These are phyloP conservation scores for Pythium aphanidermatum DNA, from an alignment of 352 stramenopile species.

Conservation along the genomic window DNA sequence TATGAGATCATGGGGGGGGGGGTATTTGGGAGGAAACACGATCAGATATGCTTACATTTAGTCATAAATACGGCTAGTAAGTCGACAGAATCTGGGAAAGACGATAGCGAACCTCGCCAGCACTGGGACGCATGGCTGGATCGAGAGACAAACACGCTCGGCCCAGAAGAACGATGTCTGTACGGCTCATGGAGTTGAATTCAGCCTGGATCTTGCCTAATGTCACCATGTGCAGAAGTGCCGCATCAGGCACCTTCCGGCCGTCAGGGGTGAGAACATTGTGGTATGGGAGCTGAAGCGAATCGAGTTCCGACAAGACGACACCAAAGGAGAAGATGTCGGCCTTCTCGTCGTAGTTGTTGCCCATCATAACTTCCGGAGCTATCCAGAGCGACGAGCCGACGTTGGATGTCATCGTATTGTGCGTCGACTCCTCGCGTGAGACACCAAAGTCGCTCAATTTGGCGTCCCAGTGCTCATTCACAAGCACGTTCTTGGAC, in stretches of 20 bases:
- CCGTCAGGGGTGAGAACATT: constrained; percentile 19
- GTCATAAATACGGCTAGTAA: too few species aligned
- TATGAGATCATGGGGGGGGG: too few species aligned
- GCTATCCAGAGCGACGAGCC: constrained; percentile 50
- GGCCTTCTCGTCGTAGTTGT: constrained; percentile 26
- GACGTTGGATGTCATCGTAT: constrained; percentile 40
- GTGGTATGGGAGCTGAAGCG: constrained; percentile 18
- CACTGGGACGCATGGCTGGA: constrained; percentile 19
- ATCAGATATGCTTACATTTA: background rate
- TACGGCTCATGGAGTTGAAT: constrained; percentile 18
- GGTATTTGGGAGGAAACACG: too few species aligned
- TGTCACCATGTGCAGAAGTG: constrained; percentile 27
- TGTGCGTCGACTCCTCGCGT: constrained; percentile 24
- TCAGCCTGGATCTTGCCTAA: constrained; percentile 24
- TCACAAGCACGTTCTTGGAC: constrained; percentile 43
- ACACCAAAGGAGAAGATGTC: constrained; percentile 20
- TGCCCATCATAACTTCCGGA: constrained; percentile 32
- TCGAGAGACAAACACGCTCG: constrained; percentile 23
- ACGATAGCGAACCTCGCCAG: constrained; percentile 11
- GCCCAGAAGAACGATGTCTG: constrained; percentile 23
- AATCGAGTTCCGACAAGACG: constrained; percentile 17
- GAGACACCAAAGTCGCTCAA: constrained; percentile 56
- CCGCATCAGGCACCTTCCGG: constrained; percentile 18
- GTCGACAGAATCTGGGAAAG: constrained; percentile 16
- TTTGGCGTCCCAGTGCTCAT: constrained; percentile 36